A percentile compares a stretch with the other conserved stretches of the same genome.
These are phyloP conservation scores for Leccinum subrobustum DNA, from an alignment of 1,284 basidiomycete genomes.

Conservation along the genomic window DNA sequence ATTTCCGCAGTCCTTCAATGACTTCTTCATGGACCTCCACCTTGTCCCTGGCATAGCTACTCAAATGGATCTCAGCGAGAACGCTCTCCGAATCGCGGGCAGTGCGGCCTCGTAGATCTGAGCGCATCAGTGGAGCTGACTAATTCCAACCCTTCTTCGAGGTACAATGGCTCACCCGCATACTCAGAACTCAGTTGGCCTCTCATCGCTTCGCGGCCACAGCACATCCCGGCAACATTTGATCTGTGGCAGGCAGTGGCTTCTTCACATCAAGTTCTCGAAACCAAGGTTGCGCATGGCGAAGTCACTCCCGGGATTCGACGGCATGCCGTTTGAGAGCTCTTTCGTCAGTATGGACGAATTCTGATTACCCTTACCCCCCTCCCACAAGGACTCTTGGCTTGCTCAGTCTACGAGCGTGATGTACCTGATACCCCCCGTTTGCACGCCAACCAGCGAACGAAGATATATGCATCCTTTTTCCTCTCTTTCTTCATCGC, in stretches of 20 bases:
- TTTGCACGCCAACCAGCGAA: neutral
- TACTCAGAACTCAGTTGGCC: no score
- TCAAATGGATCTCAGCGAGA: slow-evolving; percentile 13
- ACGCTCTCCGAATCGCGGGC: slow-evolving; percentile 2
- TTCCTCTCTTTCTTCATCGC: neutral
- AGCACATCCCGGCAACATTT: slow-evolving; percentile 23
- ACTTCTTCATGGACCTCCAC: slow-evolving; percentile 24
- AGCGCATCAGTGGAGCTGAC: slow-evolving; percentile 10
- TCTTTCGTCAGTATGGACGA: slow-evolving; percentile 3
- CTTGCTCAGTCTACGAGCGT: neutral
- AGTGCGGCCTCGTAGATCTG: slow-evolving; percentile 12
- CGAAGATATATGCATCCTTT: neutral
- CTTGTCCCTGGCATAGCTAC: slow-evolving; percentile 8
- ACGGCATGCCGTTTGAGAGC: slow-evolving; percentile 23
- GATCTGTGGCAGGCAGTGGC: slow-evolving; percentile 26
- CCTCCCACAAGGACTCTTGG: neutral
- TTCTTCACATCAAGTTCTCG: neutral
- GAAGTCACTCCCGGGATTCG: slow-evolving; percentile 11
- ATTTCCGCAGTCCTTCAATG: slow-evolving; percentile 20
- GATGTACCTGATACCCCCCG: slow-evolving; percentile 5
- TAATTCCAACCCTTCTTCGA: slow-evolving; percentile 39
- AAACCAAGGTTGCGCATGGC: slow-evolving; percentile 2
- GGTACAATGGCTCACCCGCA: slow-evolving; percentile 47
- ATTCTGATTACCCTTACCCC: slow-evolving; percentile 3
- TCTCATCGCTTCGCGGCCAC: no score